Evolutionary conservation across 2,329 filamentous ascomycete genomes (phyloP), one percentile per base, ranked within the genome.

Genomic region (Sclerotiophoma versabilis): DNA sequence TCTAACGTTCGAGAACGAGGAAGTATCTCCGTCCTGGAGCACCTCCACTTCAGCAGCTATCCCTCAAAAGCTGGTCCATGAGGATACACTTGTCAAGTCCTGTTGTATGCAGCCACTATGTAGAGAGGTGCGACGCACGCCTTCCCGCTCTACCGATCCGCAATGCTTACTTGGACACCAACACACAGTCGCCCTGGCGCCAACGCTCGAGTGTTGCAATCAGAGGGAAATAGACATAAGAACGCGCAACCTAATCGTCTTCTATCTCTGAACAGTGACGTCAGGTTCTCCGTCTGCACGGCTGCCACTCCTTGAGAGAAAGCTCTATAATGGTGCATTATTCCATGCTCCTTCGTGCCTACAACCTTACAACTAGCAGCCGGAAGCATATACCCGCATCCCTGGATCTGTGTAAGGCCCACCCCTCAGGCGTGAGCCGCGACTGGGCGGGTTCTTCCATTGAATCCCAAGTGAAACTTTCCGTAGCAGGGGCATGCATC

Each of bases 1-100:
- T 30, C 44, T 52, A 47, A 57, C 42, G 51, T 62, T 58, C 60
- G 54, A 59, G 52, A 58, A 57, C 47, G 36, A 38, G 53, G 53
- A 64, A 57, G 45, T 65, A 51, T 54, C 56, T 47, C 42, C 26
- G 58, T 52, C 46, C 50, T 50, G 46, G 36, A 44, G 33, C 45
- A 54, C 34, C 34, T 45, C 30, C 33, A 53, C 47, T 34, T 48
- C 32, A 46, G 54, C 29, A 30, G 46, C 34, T 27, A 41, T 25
- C 11, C 10, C 34, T 36, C 39, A 30, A 44, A 43, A 33, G 30
- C 26, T 47, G 47, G 43, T 42, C 30, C 19, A 26, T 38, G 49
- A 38, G 42, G 15, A 46, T 47, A 39, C 44, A 50, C 49, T 57
- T 49, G 42, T 26, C 51, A 34, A 50, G 55, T 34, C 54, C 38